phyloP scores from a whole-genome alignment of 2,329 filamentous ascomycete genomes.

The Thermomyces lanuginosus region DNA sequence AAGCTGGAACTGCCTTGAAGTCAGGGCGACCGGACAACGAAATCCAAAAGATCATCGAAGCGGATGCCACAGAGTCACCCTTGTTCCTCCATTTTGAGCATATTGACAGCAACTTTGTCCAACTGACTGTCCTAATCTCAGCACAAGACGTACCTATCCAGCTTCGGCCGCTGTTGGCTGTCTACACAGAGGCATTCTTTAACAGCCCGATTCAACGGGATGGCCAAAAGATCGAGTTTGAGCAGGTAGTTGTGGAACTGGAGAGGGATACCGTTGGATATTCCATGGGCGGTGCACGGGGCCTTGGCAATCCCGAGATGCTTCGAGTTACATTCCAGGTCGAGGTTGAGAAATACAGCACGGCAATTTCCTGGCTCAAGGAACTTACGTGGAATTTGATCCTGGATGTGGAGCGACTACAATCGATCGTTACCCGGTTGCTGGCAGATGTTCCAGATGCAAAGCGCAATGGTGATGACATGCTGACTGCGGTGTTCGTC shows the following conservation, averaged over 20 bases:
- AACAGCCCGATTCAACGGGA: constrained; percentile 68
- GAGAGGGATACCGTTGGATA: constrained; percentile 87
- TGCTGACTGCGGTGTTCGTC: constrained; percentile 47
- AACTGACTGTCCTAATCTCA: constrained; percentile 64
- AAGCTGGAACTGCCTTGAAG: constrained; percentile 59
- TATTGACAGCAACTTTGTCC: constrained; percentile 82
- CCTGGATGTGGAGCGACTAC: constrained; percentile 57
- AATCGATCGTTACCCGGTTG: constrained; percentile 56
- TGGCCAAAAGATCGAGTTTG: constrained; percentile 66
- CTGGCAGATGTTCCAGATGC: constrained; percentile 81
- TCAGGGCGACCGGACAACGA: constrained; percentile 51
- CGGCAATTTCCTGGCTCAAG: constrained; percentile 66
- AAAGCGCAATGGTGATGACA: constrained; percentile 62
- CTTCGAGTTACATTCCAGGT: constrained; percentile 68
- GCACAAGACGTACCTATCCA: constrained; percentile 63
- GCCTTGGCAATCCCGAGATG: constrained; percentile 65
- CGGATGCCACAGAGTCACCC: constrained; percentile 46
- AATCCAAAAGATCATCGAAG: constrained; percentile 62
- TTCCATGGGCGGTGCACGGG: constrained; percentile 49
- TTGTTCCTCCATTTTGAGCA: constrained; percentile 96
- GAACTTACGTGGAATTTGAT: constrained; percentile 77
- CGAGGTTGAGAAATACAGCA: constrained; percentile 73
- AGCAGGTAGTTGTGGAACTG: constrained; percentile 78
- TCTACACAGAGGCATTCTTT: constrained; percentile 90
- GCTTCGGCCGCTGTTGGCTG: constrained; percentile 63